Base-by-base conservation (phyloP, 305 asterid genomes). In the Ilex paraguariensis region DNA sequence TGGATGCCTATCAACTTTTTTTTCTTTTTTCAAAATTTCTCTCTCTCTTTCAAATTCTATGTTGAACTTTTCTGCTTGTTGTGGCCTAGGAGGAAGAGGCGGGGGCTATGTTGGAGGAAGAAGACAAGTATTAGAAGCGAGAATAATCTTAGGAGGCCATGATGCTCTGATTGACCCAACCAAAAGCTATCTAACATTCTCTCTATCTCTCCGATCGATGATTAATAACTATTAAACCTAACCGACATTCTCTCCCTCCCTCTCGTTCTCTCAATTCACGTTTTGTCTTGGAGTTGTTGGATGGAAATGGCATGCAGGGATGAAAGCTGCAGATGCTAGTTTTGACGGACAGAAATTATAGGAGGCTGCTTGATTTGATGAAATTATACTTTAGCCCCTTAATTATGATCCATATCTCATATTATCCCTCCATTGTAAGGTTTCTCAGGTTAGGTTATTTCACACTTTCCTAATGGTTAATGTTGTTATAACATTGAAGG, bases 61-160 rank as follows among this genome's bases (percentile, higher is more conserved):
- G 28, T 21, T 21, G 28, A 21, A 21, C 28, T 21, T 21, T 21
- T 21, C 28, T 21, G 28, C 28, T 36, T 36, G 7, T 36, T 36
- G 42, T 36, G 42, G 6, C 9, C 6, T 36, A 36, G 42, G 42
- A 36, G 42, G 42, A 36, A 36, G 42, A 36, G 42, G 42, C 9
- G 42, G 42, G 42, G 42, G 42, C 42, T 36, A 4, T 8, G 42
- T 36, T 40, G 63, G 57, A 45, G 64, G 74, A 73, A 66, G 50
- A 70, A 54, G 91, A 85, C 94, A 85, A 82, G 72, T 86, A 79
- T 73, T 82, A 72, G 78, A 80, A 72, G 83, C 78, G 87, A 81
- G 81, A 85, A 75, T 77, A 69, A 80, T 72, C 87, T 70, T 66
- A 70, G 83, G 85, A 78, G 75, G 73, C 70, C 63, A 80, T 79